These are phyloP conservation scores for Aspergillus leporis DNA, from an alignment of 495 filamentous ascomycete species.

Conservation along the genomic window DNA sequence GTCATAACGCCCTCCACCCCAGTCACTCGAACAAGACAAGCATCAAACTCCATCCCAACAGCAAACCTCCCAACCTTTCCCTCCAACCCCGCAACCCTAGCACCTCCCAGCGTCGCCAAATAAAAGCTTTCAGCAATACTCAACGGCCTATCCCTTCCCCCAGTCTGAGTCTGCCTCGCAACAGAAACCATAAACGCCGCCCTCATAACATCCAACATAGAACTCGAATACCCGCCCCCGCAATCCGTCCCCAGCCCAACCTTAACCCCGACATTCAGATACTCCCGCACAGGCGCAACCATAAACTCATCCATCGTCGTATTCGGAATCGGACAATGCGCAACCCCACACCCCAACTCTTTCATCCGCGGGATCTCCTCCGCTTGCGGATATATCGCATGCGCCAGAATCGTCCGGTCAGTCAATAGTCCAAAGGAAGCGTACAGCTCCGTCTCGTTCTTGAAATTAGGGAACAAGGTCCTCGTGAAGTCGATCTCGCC, in stretches of 20 bases:
- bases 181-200: constrained; percentile 62
- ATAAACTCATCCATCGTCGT: constrained; percentile 63
- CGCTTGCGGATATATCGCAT: constrained; percentile 60
- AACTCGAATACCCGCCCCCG: constrained; percentile 62
- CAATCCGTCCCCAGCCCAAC: constrained; percentile 68
- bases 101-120: constrained; percentile 63
- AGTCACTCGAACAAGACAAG: constrained; percentile 51
- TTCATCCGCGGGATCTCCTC: constrained; percentile 51
- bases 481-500: constrained; percentile 55
- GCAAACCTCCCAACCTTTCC: constrained; percentile 58
- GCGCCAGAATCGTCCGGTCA: constrained; percentile 59
- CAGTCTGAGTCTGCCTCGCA: constrained; percentile 49
- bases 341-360: constrained; percentile 54
- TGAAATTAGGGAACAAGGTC: constrained; percentile 53
- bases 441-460: constrained; percentile 57
- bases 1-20: constrained; percentile 49
- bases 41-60: constrained; percentile 66
- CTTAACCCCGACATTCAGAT: constrained; percentile 58
- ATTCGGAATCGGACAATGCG: constrained; percentile 65
- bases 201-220: constrained; percentile 60
- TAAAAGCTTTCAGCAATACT: constrained; percentile 58
- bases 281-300: constrained; percentile 57
- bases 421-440: constrained; percentile 53
- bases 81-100: constrained; percentile 58
- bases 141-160: constrained; percentile 49